Base-by-base conservation (phyloP, 1,284 basidiomycete genomes). In the Marasmius oreades region DNA sequence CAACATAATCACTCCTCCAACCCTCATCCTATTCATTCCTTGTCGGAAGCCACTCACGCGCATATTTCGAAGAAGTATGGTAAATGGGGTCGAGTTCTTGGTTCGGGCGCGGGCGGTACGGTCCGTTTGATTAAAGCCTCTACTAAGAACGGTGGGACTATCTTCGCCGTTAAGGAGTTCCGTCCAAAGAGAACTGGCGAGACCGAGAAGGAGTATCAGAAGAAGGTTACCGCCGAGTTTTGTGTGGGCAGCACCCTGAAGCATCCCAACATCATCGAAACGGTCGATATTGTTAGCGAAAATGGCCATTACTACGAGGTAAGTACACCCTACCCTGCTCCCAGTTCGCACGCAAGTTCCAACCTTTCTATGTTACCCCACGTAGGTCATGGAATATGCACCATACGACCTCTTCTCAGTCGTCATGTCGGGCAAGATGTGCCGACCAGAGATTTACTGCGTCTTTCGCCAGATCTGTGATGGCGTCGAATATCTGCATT, bases 361-460 rank as follows among this genome's bases (percentile, higher is more conserved):
- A 55, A 57, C 46, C 39, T 57, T n/a, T 46, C 59, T 57, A 57
- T 64, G 28, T 47, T 48, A 56, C 52, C 48, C 55, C 59, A 39
- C 5, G 0, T 64, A 95, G 93, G 90, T 96, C 73, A 99, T 99
- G 97, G 95, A 99, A 74, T 99, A 98, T 67, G 97, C 97, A 1
- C 96, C 97, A 14, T 97, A 90, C 70, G 97, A 99, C 74, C 85
- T 99, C 53, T 99, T 99, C 78, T 93, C 90, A 56, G 95, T 99
- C 66, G 97, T 99, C 78, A 99, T 99, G 97, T 96, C 95, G 31
- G 93, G 94, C 62, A 96, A 94, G 76, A 99, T 99, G 97, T 86
- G 89, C 57, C 88, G 95, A 26, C 94, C 95, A 53, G 96, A 99
- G 73, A 96, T 98, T 61, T 98, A 98, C 77, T 99, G 97, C 69